Evolutionary conservation across 805 yeast species (phyloP).

Genomic region (Metschnikowia lachancei): DNA sequence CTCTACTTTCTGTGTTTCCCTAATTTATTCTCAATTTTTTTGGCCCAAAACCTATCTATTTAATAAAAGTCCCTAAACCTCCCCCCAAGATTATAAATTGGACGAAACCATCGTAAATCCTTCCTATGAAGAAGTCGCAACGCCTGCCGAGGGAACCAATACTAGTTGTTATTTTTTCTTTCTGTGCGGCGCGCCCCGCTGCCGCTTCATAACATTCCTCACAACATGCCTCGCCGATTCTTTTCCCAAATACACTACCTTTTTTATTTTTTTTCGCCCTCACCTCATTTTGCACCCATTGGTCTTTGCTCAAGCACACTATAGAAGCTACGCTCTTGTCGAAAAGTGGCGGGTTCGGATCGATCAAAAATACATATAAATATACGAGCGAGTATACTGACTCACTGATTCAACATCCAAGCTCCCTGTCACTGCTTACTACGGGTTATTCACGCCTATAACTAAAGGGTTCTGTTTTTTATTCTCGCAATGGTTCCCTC

Average conservation of each 20-base stretch:
- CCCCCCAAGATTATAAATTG: too few relatives aligned
- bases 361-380: too few relatives aligned
- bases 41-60: too few relatives aligned
- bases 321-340: constrained; percentile 3
- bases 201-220: constrained; percentile 1
- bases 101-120: too few relatives aligned
- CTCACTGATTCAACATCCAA: too few relatives aligned
- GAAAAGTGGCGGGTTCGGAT: constrained; percentile 1
- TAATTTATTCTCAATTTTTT: too few relatives aligned
- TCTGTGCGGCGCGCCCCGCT: constrained; percentile 3
- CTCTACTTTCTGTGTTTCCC: too few relatives aligned
- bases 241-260: constrained; percentile 10
- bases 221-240: constrained; percentile 5
- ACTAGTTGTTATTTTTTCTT: neutral
- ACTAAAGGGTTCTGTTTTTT: neutral
- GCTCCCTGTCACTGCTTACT: neutral
- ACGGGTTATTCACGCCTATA: too few relatives aligned
- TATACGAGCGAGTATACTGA: too few relatives aligned
- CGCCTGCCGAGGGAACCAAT: too few relatives aligned
- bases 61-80: too few relatives aligned
- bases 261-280: constrained; percentile 12
- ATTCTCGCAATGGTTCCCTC: constrained; percentile 5
- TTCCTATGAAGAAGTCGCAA: too few relatives aligned
- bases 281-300: constrained; percentile 22
- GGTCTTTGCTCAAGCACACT: constrained; percentile 3